Evolutionary conservation across 1,284 basidiomycete species (phyloP), one percentile per base, ranked within the genome.

Genomic region (Irpex sp.): DNA sequence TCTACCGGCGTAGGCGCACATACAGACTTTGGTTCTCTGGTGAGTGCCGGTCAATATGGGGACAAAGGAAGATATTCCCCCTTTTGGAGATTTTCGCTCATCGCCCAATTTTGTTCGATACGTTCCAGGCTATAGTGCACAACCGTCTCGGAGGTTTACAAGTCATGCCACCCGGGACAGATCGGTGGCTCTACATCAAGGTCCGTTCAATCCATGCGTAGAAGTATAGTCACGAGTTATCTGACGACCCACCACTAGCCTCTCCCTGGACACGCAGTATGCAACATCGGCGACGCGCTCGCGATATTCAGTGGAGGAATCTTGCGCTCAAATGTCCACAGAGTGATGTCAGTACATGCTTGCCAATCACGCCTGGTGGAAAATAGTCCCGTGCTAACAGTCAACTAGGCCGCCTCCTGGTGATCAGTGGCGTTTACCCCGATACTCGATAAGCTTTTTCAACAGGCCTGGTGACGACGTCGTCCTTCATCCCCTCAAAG

Each of bases 21-120:
- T 66, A 78, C 78, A 4, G 79, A 81, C 66, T 80, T 80, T 62
- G 78, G 78, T n/a, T 77, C 77, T n/a, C 68, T 79, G 65, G 82
- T 79, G 62, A 71, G 74, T 61, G 6, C 31, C 31, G 6, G 0
- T 34, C 31, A 34, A 34, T 34, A 0, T 1, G 31, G 31, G 31
- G 31, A 34, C 5, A 34, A 6, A 21, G 31, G 15, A 17, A 31
- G 6, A 36, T 44, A 55, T 31, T 9, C 40, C 48, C 17, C 47
- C 8, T n/a, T 40, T 52, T 36, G 19, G 38, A 37, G 15, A 59
- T 51, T 40, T 17, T 8, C 57, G 17, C 13, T 47, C 34, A n/a
- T 17, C 60, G 61, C 21, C 19, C 13, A 40, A 21, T 19, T 34
- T 44, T 4, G 40, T n/a, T 57, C 7, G 21, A 52, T 21, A 3